phyloP scores from a whole-genome alignment of 306 rosid species.

The Hippophae rhamnoides region DNA sequence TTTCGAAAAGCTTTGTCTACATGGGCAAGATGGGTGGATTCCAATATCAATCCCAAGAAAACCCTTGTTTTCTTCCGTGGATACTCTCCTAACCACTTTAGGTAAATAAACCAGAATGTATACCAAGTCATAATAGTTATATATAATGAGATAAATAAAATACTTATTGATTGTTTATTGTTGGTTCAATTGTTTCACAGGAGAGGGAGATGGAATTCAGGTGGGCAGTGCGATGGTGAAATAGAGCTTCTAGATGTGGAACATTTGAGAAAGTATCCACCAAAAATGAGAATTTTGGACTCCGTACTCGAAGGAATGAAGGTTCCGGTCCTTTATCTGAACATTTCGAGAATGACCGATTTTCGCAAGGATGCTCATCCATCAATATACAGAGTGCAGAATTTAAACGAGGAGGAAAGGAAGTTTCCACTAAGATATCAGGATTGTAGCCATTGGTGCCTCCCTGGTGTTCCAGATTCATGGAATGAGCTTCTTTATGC shows the following conservation, averaged over 20 bases:
- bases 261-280: constrained; percentile 10
- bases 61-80: constrained; percentile 20
- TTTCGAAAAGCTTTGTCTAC: constrained; percentile 16
- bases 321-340: constrained; percentile 13
- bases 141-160: background rate
- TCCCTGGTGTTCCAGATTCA: constrained; percentile 57
- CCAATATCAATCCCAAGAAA: constrained; percentile 11
- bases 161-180: background rate
- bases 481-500: constrained; percentile 36
- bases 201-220: constrained; percentile 14
- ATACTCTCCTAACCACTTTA: constrained; percentile 22
- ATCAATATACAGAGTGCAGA: constrained; percentile 34
- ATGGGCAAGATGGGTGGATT: constrained; percentile 22
- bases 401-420: constrained; percentile 29
- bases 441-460: constrained; percentile 69
- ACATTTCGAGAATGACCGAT: constrained; percentile 21
- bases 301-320: constrained; percentile 12
- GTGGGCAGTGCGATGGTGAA: constrained; percentile 13
- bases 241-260: constrained; percentile 9
- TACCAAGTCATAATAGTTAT: background rate
- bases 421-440: constrained; percentile 25
- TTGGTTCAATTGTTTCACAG: background rate
- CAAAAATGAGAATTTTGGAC: constrained; percentile 18
- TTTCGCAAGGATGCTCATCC: constrained; percentile 20
- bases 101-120: constrained; percentile 1